Evolutionary conservation across 2,329 filamentous ascomycete genomes (phyloP).

Genomic region (Pseudopyricularia cyperi): DNA sequence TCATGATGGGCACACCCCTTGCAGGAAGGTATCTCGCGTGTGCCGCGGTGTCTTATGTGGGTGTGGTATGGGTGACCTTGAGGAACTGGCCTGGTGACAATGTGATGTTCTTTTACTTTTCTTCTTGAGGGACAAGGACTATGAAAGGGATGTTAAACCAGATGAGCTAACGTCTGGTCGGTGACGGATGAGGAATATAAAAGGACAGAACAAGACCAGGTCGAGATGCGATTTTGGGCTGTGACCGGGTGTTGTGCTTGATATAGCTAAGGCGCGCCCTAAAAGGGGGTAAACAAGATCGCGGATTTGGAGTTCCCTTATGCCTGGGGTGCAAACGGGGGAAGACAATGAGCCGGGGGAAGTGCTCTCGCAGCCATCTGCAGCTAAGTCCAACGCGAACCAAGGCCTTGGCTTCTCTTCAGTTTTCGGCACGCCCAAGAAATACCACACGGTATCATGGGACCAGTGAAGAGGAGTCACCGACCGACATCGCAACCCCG

Average conservation of each 20-base stretch:
- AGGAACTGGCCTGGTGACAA: background rate
- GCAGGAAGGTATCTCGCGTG: background rate
- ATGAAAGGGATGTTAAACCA: background rate
- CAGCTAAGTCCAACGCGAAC: no score
- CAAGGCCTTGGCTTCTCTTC: background rate
- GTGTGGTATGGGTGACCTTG: background rate
- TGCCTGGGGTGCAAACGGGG: no score
- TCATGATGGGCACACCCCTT: conserved; percentile 11
- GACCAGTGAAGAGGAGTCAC: background rate
- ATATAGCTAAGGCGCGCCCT: background rate
- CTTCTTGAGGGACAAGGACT: no score
- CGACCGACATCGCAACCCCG: background rate
- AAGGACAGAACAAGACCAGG: background rate
- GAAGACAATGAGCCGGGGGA: no score
- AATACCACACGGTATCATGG: background rate
- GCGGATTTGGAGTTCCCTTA: background rate
- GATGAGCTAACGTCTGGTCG: background rate
- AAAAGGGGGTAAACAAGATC: background rate
- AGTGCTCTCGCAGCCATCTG: no score
- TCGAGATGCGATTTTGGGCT: background rate
- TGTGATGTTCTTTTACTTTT: background rate
- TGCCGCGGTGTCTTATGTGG: background rate
- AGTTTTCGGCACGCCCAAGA: background rate
- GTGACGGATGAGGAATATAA: background rate
- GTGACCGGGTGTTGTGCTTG: background rate